Evolutionary conservation across 108 stramenopile genomes (phyloP).

Genomic region (Fragilariopsis cylindrus): DNA sequence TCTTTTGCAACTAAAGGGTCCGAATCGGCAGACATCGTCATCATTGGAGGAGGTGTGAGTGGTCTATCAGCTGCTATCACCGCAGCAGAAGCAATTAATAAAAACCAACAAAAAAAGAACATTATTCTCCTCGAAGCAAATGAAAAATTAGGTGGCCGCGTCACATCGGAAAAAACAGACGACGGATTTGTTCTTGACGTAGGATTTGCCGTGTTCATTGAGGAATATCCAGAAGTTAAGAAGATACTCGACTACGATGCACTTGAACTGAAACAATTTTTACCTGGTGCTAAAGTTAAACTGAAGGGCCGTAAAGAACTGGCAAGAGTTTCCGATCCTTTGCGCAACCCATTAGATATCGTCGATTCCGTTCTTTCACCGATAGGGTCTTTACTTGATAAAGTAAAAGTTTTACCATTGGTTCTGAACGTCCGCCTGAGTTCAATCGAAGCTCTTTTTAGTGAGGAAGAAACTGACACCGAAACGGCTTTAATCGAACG

Average conservation of each 20-base stretch:
- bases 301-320: constrained; percentile 29
- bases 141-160: constrained; percentile 71
- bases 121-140: constrained; percentile 63
- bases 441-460: constrained; percentile 68
- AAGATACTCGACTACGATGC: constrained; percentile 62
- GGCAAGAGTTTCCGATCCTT: constrained; percentile 74
- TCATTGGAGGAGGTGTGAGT: constrained; percentile 79
- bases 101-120: constrained; percentile 9
- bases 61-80: constrained; percentile 75
- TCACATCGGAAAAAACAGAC: constrained; percentile 58
- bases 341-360: constrained; percentile 59
- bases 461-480: constrained; percentile 71
- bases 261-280: constrained; percentile 59
- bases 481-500: constrained; percentile 50
- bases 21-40: constrained; percentile 40
- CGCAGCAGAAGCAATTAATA: constrained; percentile 35
- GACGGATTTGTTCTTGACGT: constrained; percentile 82
- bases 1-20: neutral
- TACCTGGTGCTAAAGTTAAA: constrained; percentile 83
- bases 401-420: constrained; percentile 59
- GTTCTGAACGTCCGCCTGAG: constrained; percentile 58
- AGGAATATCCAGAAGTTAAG: constrained; percentile 75
- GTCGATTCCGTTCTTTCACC: constrained; percentile 59
- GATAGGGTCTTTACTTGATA: constrained; percentile 68
- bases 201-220: constrained; percentile 90